A percentile compares a stretch with the other conserved stretches of the same genome.
phyloP scores from a whole-genome alignment of 2,329 filamentous ascomycete species.

The Metarhizium anisopliae region DNA sequence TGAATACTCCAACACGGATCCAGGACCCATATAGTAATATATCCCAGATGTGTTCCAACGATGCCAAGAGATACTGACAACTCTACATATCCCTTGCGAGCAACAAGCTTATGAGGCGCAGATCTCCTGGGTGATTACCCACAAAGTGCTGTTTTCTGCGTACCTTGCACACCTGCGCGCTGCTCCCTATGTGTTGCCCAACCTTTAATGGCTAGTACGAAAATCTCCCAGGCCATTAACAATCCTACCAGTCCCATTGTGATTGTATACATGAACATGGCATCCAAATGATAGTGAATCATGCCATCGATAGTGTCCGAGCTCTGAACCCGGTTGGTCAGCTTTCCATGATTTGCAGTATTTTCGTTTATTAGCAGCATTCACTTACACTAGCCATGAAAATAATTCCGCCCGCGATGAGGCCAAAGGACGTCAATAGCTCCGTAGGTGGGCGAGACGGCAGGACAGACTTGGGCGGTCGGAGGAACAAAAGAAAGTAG shows the following conservation, averaged over 20 bases:
- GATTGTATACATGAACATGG: constrained; percentile 90
- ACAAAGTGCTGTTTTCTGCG: neutral
- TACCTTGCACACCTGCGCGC: neutral
- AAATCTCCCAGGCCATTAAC: constrained; percentile 75
- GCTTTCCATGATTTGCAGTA: no score
- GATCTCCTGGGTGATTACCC: neutral
- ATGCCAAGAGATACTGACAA: neutral
- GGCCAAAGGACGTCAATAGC: constrained; percentile 75
- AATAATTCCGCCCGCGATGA: constrained; percentile 78
- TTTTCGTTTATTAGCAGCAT: neutral
- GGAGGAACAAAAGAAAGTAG: constrained; percentile 71
- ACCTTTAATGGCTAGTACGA: constrained; percentile 75
- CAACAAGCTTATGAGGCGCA: neutral
- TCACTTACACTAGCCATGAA: constrained; percentile 81
- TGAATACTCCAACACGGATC: neutral
- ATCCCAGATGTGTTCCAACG: neutral
- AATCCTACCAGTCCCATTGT: constrained; percentile 76
- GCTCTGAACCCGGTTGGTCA: constrained; percentile 37
- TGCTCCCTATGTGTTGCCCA: constrained; percentile 55
- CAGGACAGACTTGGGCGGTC: constrained; percentile 69
- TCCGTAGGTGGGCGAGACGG: constrained; percentile 85
- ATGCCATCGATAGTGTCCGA: constrained; percentile 70
- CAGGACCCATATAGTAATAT: neutral
- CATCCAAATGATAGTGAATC: constrained; percentile 67
- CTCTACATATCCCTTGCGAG: neutral